Percentiles rank a stretch among this genome's conserved stretches.
phyloP scores from a whole-genome alignment of 2,329 filamentous ascomycete genomes.

The Alternaria longipes region DNA sequence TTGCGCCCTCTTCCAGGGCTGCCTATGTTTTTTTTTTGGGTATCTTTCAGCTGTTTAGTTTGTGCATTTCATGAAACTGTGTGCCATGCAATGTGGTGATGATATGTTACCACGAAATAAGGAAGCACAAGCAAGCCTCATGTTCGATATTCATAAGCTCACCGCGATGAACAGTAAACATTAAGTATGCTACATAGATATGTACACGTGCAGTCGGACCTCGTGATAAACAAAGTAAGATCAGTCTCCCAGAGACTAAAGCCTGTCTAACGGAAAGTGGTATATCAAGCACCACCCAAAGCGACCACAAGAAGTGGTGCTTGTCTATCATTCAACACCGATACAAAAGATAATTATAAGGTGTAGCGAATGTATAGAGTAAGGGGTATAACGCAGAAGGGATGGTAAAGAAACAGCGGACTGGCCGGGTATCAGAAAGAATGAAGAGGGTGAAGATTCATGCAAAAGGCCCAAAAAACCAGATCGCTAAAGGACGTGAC shows the following conservation, averaged over 20 bases:
- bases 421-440: slow-evolving; percentile 38
- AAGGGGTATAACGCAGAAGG: slow-evolving; percentile 17
- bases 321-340: slow-evolving; percentile 11
- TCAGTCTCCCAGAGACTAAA: slow-evolving; percentile 21
- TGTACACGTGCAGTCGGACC: slow-evolving; percentile 32
- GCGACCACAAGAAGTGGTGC: slow-evolving; percentile 1
- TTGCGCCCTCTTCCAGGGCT: not conserved
- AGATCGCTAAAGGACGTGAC: slow-evolving; percentile 22
- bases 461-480: slow-evolving; percentile 21
- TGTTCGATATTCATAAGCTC: slow-evolving; percentile 7
- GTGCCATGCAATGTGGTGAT: not conserved
- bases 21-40: not conserved
- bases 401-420: slow-evolving; percentile 23
- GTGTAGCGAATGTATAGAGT: slow-evolving; percentile 16
- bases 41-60: not conserved
- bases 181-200: slow-evolving; percentile 26
- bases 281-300: slow-evolving; percentile 18
- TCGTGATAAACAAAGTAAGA: slow-evolving; percentile 21
- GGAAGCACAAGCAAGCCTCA: not conserved
- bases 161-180: slow-evolving; percentile 22
- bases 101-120: not conserved
- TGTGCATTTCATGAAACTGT: not conserved
- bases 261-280: slow-evolving; percentile 16
- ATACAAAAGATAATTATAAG: slow-evolving; percentile 20
- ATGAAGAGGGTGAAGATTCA: slow-evolving; percentile 22